Evolutionary conservation across 2,329 filamentous ascomycete species (phyloP).

Genomic region (Cadophora sp.): DNA sequence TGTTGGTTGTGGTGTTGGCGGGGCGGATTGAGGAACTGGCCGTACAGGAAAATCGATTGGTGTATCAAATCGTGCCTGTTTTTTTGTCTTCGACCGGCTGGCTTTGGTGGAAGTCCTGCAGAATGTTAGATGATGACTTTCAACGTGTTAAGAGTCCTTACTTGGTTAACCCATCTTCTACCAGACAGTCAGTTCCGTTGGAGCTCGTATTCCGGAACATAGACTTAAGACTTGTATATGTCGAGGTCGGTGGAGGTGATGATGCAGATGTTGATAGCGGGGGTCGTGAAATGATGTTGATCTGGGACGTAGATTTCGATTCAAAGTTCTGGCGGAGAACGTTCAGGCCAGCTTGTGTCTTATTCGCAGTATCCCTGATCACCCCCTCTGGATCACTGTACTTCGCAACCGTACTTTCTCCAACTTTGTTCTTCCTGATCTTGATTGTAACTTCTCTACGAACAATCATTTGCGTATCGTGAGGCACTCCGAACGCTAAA

Average conservation of each 20-base stretch:
- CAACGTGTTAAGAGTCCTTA: background rate
- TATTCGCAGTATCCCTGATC: background rate
- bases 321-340: conserved; percentile 29
- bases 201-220: conserved; percentile 14
- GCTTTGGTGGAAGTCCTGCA: background rate
- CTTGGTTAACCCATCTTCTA: background rate
- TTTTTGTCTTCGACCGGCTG: background rate
- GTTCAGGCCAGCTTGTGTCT: background rate
- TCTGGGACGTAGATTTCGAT: conserved; percentile 17
- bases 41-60: background rate
- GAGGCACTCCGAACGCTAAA: conserved; percentile 26
- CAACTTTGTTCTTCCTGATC: background rate
- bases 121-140: background rate
- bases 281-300: background rate
- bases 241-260: background rate
- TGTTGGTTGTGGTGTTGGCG: background rate
- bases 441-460: conserved; percentile 14
- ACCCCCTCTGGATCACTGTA: background rate
- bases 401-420: background rate
- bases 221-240: background rate
- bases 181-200: conserved; percentile 17
- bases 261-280: background rate
- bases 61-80: background rate
- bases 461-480: background rate
- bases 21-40: background rate